Percentiles rank a stretch among this genome's conserved stretches.
Evolutionary conservation across 1,284 basidiomycete species (phyloP).

Genomic region (Exobasidium rhododendri): DNA sequence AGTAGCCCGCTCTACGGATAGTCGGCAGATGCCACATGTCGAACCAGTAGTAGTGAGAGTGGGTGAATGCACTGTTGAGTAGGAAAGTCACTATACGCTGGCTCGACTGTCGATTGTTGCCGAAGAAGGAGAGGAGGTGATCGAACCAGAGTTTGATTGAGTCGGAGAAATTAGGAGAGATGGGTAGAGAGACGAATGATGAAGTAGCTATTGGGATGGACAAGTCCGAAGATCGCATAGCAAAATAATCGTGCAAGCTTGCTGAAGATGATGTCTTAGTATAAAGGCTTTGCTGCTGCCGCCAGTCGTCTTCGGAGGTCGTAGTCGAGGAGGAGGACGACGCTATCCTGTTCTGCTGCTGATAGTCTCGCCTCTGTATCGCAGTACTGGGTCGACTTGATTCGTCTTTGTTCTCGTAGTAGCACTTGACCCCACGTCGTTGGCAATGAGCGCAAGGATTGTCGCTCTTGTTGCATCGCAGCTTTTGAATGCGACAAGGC

Average conservation of each 20-base stretch:
- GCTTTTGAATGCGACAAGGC: background rate
- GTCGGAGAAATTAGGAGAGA: background rate
- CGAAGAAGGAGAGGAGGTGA: constrained; percentile 2
- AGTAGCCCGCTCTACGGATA: background rate
- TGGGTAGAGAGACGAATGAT: background rate
- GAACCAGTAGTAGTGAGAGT: constrained; percentile 2
- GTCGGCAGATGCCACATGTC: background rate
- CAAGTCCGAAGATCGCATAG: too few species aligned
- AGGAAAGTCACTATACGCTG: constrained; percentile 2
- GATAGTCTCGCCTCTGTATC: too few species aligned
- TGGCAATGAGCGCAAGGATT: background rate
- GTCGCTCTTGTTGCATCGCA: background rate
- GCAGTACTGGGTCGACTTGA: too few species aligned
- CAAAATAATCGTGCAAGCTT: too few species aligned
- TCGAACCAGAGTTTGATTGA: constrained; percentile 5
- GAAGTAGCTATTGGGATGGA: too few species aligned
- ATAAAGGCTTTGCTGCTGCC: too few species aligned
- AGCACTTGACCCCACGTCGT: background rate
- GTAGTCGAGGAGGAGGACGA: too few species aligned
- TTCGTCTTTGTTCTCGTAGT: background rate
- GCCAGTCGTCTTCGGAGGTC: too few species aligned
- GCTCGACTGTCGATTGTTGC: background rate
- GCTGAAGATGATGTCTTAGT: too few species aligned
- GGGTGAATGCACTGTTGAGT: background rate
- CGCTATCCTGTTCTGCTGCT: too few species aligned